Percentiles rank a stretch among this genome's conserved stretches.
These are phyloP conservation scores for Fusarium multiceps DNA, from an alignment of 2,329 filamentous ascomycete genomes.

Conservation along the genomic window DNA sequence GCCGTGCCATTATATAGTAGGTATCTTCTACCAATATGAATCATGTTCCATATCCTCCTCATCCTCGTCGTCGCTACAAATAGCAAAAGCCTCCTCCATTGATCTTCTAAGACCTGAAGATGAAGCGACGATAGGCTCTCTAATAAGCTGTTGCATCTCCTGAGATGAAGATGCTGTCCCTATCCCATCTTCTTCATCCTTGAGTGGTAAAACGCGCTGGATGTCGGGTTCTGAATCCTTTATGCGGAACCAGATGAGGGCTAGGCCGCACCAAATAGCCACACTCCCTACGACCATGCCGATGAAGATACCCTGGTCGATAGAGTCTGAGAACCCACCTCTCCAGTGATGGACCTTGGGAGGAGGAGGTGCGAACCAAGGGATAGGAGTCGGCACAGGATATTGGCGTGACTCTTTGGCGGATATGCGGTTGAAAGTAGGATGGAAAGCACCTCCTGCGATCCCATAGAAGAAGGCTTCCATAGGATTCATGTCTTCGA, in stretches of 20 bases:
- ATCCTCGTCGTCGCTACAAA: background rate
- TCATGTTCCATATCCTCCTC: background rate
- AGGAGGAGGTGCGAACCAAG: background rate
- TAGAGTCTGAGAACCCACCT: background rate
- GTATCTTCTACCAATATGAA: background rate
- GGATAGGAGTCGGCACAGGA: background rate
- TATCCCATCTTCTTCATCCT: background rate
- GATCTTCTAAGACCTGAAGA: background rate
- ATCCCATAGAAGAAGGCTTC: background rate
- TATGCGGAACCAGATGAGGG: background rate
- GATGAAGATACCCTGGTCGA: background rate
- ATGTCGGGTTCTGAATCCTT: background rate
- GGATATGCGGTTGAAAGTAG: background rate
- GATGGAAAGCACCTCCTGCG: background rate
- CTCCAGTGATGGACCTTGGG: background rate
- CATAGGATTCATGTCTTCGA: background rate
- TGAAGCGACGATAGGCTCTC: background rate
- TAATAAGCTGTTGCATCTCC: background rate
- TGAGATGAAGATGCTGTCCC: background rate
- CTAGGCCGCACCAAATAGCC: background rate
- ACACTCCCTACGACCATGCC: background rate
- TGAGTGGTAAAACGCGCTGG: background rate
- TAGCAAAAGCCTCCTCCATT: background rate
- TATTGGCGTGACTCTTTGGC: background rate
- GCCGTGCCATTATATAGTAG: background rate